Evolutionary conservation across 371 early-diverging fungal species (phyloP).

Genomic region (Capillidium heterosporum): DNA sequence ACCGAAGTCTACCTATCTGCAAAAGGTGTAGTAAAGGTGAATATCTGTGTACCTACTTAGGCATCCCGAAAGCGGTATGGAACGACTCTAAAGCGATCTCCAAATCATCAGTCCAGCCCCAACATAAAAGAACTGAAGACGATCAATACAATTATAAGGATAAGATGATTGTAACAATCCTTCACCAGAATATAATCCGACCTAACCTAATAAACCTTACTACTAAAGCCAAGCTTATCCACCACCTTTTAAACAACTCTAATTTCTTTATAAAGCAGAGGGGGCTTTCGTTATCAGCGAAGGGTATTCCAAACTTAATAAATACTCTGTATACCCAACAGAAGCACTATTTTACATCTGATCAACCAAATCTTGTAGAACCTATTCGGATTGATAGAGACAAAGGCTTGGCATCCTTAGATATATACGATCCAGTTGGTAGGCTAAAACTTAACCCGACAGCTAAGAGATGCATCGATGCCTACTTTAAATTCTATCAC

Average conservation of each 20-base stretch:
- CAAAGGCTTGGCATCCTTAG: no score
- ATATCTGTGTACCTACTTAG: background rate
- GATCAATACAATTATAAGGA: background rate
- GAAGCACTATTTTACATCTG: background rate
- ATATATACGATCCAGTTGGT: no score
- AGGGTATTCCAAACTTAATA: background rate
- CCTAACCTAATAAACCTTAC: background rate
- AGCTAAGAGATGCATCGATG: slow-evolving; percentile 8
- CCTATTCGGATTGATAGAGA: background rate
- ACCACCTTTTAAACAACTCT: background rate
- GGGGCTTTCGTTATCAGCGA: no score
- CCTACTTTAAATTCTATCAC: background rate
- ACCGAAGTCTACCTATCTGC: background rate
- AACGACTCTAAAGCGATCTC: background rate
- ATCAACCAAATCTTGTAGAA: background rate
- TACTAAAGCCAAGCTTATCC: background rate
- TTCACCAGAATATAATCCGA: background rate
- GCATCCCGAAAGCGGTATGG: background rate
- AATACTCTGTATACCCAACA: background rate
- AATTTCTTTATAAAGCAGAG: no score
- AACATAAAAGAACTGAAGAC: background rate
- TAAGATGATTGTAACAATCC: background rate
- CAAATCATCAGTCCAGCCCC: background rate
- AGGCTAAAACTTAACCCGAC: no score
- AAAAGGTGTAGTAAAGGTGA: background rate